phyloP scores from a whole-genome alignment of 2,329 filamentous ascomycete genomes.

The Epichloe sibirici region DNA sequence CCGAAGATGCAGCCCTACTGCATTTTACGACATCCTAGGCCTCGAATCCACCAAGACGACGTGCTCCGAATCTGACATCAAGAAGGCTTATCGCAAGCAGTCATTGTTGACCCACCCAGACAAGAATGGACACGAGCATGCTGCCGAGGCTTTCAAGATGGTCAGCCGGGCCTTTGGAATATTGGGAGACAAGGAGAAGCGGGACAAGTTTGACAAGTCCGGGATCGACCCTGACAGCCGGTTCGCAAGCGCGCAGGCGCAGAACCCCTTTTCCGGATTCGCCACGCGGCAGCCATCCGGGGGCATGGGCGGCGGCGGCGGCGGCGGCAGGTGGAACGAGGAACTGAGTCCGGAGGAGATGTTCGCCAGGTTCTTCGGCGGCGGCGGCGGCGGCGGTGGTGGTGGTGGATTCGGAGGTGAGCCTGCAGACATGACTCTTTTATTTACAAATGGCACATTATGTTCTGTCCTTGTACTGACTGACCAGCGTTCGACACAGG shows the following conservation, averaged over 20 bases:
- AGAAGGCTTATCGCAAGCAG: conserved; percentile 94
- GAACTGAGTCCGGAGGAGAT: conserved; percentile 95
- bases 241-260: conserved; percentile 53
- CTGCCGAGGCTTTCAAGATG: conserved; percentile 98
- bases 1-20: conserved; percentile 68
- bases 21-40: conserved; percentile 90
- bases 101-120: conserved; percentile 93
- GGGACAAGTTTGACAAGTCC: conserved; percentile 69
- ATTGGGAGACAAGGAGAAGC: conserved; percentile 83
- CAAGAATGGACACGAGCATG: conserved; percentile 93
- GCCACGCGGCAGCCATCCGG: conserved; percentile 30
- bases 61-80: conserved; percentile 74
- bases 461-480: conserved; percentile 11
- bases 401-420: conserved; percentile 48
- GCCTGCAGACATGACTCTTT: conserved; percentile 2
- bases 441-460: background rate
- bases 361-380: conserved; percentile 94
- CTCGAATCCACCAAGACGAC: conserved; percentile 52
- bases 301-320: conserved; percentile 34
- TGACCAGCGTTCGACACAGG: conserved; percentile 55
- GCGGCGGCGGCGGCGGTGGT: conserved; percentile 44
- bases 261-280: conserved; percentile 54
- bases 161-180: conserved; percentile 89
- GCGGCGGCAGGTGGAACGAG: conserved; percentile 63
- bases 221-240: conserved; percentile 87